Evolutionary conservation across 352 stramenopile genomes (phyloP).

Genomic region (Pythium dissotocum): DNA sequence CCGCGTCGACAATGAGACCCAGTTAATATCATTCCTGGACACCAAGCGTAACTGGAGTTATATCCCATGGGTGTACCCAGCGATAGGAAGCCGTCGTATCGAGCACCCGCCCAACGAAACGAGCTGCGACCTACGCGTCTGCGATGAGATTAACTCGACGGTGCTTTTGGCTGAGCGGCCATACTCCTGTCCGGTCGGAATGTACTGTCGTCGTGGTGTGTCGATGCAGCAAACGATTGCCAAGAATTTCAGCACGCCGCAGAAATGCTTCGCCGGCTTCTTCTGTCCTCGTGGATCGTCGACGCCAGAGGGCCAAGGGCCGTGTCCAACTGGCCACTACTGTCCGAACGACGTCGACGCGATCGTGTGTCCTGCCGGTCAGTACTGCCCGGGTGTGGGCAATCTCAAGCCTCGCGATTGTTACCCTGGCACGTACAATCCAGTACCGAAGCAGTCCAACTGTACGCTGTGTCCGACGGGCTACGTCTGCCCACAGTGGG

Average conservation of each 20-base stretch:
- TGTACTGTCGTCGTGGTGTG: conserved; percentile 92
- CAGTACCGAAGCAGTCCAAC: conserved; percentile 74
- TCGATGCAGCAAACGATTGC: conserved; percentile 49
- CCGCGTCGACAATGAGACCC: conserved; percentile 56
- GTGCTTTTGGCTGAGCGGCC: conserved; percentile 87
- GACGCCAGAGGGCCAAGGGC: conserved; percentile 91
- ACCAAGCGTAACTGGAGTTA: conserved; percentile 44
- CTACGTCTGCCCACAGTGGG: conserved; percentile 91
- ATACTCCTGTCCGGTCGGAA: conserved; percentile 93
- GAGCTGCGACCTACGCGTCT: conserved; percentile 50
- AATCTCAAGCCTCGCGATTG: conserved; percentile 93
- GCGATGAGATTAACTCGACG: conserved; percentile 40
- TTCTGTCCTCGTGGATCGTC: conserved; percentile 94
- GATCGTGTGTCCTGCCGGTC: conserved; percentile 90
- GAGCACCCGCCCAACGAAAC: conserved; percentile 60
- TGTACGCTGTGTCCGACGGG: conserved; percentile 95
- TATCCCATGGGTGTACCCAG: conserved; percentile 49
- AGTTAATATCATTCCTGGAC: conserved; percentile 64
- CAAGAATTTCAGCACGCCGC: conserved; percentile 93
- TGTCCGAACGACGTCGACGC: conserved; percentile 91
- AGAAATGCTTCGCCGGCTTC: conserved; percentile 95
- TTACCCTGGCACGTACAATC: conserved; percentile 94
- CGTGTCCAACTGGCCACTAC: conserved; percentile 95
- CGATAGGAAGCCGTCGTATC: conserved; percentile 55
- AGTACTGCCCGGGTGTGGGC: conserved; percentile 94